Base-by-base conservation (phyloP, 495 filamentous ascomycete species). In the Tuber borchii region DNA sequence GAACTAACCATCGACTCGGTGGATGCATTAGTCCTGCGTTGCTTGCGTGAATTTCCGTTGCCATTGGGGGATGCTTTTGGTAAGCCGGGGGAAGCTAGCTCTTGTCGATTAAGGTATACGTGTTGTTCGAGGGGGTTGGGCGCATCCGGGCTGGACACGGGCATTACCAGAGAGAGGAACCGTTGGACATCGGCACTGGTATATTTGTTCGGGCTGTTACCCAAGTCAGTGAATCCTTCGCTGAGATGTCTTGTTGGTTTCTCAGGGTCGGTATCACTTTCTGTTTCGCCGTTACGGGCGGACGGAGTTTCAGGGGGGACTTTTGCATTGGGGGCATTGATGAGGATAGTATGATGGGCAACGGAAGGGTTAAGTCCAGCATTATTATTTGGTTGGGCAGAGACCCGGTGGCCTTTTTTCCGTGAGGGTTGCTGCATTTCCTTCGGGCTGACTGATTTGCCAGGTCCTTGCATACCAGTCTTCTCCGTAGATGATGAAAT, bases 341-440 rank as follows among this genome's bases (percentile, higher is more conserved):
- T n/a, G 45, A n/a, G 34, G 46, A 39, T 70, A n/a, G 46, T 2
- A 16, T 71, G 42, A 69, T 61, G 46, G 16, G 74, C 68, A 72
- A 39, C 34, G 74, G 71, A 72, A 70, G 39, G n/a, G 71, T 65
- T 76, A 56, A 17, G 44, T 37, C 78, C 65, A 7, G 34, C 45
- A n/a, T 69, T 68, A 71, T 68, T 77, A 20, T 56, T 72, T 37
- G 61, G 71, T 34, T 79, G 78, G 56, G 56, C 56, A 31, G 72
- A 77, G 61, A 61, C 71, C 72, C 80, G 73, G 48, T 77, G 75
- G 19, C 76, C 75, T 65, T 77, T 76, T 78, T 83, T 83, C 56
- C 81, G 82, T 10, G 81, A 39, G 43, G 75, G 84, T 22, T 88
- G 87, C 10, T 86, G 88, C 70, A 87, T 87, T 78, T 92, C 91